Percentiles rank a stretch among this genome's conserved stretches.
Evolutionary conservation across 2,329 filamentous ascomycete genomes (phyloP).

Genomic region (Tolypocladium pustulatum): DNA sequence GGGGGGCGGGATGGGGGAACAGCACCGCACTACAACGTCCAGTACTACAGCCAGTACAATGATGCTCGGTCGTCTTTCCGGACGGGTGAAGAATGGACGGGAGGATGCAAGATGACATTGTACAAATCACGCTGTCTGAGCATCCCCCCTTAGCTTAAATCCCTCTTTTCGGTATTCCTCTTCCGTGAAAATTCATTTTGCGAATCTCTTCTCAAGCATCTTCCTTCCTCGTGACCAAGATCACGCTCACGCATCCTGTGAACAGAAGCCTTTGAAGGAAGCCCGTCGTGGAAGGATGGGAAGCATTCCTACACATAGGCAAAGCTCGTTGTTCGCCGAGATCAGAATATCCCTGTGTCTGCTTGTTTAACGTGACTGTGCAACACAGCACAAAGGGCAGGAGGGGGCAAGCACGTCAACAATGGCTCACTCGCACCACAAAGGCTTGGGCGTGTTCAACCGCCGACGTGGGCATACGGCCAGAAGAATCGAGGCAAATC

Average conservation of each 20-base stretch:
- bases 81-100: too few relatives aligned
- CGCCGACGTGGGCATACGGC: not conserved
- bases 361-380: too few relatives aligned
- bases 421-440: not conserved
- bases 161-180: too few relatives aligned
- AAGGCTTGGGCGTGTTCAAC: not conserved
- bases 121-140: too few relatives aligned
- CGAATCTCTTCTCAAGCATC: conserved; percentile 35
- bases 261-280: not conserved
- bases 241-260: too few relatives aligned
- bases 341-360: not conserved
- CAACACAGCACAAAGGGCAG: not conserved
- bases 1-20: too few relatives aligned
- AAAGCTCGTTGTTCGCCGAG: not conserved
- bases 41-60: too few relatives aligned
- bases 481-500: not conserved
- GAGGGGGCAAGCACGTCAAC: not conserved
- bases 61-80: too few relatives aligned
- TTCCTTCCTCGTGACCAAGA: conserved; percentile 20
- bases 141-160: too few relatives aligned
- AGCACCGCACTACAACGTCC: too few relatives aligned
- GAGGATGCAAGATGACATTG: too few relatives aligned
- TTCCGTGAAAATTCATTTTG: too few relatives aligned
- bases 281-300: not conserved
- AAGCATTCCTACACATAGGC: not conserved